phyloP scores from a whole-genome alignment of 768 basidiomycete genomes.

The Ramaria sp. region DNA sequence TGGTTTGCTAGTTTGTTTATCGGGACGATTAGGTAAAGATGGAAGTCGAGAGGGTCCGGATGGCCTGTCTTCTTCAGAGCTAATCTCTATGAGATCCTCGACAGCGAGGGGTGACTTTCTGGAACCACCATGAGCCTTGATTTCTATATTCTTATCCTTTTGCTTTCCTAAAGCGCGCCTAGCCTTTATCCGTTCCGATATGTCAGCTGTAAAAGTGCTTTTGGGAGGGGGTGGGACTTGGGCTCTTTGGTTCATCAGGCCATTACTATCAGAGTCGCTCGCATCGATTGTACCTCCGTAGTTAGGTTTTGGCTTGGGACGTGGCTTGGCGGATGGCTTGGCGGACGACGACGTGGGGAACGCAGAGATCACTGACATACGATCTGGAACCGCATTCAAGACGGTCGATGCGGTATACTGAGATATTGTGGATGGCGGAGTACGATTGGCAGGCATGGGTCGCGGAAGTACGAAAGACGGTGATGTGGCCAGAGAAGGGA shows the following conservation, averaged over 20 bases:
- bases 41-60: background rate
- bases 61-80: background rate
- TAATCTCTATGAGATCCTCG: background rate
- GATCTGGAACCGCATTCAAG: background rate
- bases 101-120: background rate
- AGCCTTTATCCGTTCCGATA: conserved; percentile 2
- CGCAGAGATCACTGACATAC: background rate
- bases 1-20: background rate
- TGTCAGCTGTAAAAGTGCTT: background rate
- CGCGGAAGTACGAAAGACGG: background rate
- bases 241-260: background rate
- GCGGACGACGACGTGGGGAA: background rate
- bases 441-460: background rate
- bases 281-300: background rate
- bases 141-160: background rate
- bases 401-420: background rate
- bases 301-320: background rate
- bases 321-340: background rate
- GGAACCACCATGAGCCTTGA: background rate
- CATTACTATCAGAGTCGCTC: background rate
- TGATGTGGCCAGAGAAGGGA: background rate
- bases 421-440: conserved; percentile 1
- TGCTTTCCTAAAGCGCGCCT: background rate
- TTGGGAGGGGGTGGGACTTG: background rate
- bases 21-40: background rate